Evolutionary conservation across 2,329 filamentous ascomycete species (phyloP), one percentile per base, ranked within the genome.

Genomic region (Colletotrichum gigasporum): DNA sequence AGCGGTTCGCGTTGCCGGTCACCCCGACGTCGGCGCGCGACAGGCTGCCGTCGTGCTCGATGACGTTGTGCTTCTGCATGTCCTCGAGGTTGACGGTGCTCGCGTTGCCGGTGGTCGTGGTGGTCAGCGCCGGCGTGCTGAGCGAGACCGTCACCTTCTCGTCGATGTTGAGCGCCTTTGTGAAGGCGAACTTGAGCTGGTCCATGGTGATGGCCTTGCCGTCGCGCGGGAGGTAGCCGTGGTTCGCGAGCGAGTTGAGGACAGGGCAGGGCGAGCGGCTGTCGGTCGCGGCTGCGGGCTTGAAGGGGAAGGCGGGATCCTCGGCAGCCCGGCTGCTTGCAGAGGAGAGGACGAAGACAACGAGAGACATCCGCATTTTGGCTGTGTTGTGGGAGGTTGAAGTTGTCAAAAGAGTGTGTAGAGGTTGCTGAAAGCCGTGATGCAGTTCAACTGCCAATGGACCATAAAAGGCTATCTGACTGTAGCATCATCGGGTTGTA

Each of bases 221-320:
- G 45, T 81, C 71, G 37, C 75, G 79, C 0, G 77, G 76, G 10
- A 82, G 73, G 62, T 78, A 80, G 0, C 76, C 77, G 54, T 82
- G 76, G 65, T 82, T 82, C 5, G 79, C 77, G 20, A 82, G 71
- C 1, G 79, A 76, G 59, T 82, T 82, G 59, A 82, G 70, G 71
- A 79, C 78, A 3, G 79, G 80, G 41, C 79, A 82, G 39, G 80
- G 73, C 2, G 51, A 63, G 24, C 63, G 50, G 42, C 64, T 65
- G 16, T 54, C 54, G 7, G 9, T 35, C 24, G 24, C 5, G 14
- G 26, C 28, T 10, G 51, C 48, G 37, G 22, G n/a, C 35, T 18
- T 41, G 34, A 11, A 54, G 3, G 51, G 24, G n/a, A 54, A 54
- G 6, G 28, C 24, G 0, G 50, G 50, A 24, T 52, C 50, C 14